These are phyloP conservation scores for Fraxinus dipetala DNA, from an alignment of 305 asterid species.

Conservation along the genomic window DNA sequence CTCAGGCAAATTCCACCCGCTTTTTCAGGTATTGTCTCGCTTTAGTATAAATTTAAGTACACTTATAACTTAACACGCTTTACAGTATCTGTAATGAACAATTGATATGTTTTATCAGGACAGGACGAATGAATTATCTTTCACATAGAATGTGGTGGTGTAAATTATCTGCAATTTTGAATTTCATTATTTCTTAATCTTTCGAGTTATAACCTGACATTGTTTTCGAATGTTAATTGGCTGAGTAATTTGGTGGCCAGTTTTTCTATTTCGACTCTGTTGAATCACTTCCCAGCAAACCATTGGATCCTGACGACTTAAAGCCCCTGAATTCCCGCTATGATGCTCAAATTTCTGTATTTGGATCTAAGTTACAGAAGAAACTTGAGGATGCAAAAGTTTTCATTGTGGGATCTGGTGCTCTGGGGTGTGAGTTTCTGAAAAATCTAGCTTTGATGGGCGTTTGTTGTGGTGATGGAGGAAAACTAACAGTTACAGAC, in stretches of 20 bases:
- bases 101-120: not conserved
- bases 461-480: constrained; percentile 37
- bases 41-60: not conserved
- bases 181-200: not conserved
- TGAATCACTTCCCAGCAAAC: constrained; percentile 41
- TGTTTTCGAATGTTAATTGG: not conserved
- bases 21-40: constrained; percentile 32
- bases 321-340: constrained; percentile 42
- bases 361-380: constrained; percentile 42
- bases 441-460: constrained; percentile 49
- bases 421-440: constrained; percentile 43
- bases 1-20: constrained; percentile 49
- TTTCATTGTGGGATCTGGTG: constrained; percentile 47
- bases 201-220: not conserved
- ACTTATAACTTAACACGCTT: not conserved
- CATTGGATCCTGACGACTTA: constrained; percentile 34
- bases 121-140: not conserved
- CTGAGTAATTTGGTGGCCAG: constrained; percentile 20
- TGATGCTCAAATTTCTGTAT: constrained; percentile 45
- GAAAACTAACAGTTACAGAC: constrained; percentile 41
- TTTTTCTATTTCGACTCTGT: constrained; percentile 44
- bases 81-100: not conserved
- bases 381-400: constrained; percentile 36
- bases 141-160: not conserved
- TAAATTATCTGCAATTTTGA: not conserved